A percentile compares a stretch with the other conserved stretches of the same genome.
Evolutionary conservation across 2,329 filamentous ascomycete genomes (phyloP).

Genomic region (Colletotrichum spinosum): DNA sequence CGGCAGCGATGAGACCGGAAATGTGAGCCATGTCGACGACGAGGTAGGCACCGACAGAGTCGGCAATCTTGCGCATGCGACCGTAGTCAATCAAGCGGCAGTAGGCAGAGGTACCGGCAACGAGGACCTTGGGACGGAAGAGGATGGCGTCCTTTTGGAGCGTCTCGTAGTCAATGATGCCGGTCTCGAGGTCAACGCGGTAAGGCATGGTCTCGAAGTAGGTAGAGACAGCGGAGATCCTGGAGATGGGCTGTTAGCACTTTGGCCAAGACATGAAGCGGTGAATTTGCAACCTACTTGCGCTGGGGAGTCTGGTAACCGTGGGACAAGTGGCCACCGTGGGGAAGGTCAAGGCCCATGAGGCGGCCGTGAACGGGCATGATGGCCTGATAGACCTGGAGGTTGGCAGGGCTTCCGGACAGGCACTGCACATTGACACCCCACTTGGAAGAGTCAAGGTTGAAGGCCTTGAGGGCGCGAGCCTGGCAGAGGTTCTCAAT

Average conservation of each 20-base stretch:
- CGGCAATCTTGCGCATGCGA: conserved; percentile 95
- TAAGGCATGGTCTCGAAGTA: conserved; percentile 99
- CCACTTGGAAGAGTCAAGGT: conserved; percentile 89
- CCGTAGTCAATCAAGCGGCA: conserved; percentile 97
- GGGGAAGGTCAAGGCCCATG: conserved; percentile 95
- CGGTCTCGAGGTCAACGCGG: conserved; percentile 87
- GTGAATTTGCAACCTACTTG: conserved; percentile 70
- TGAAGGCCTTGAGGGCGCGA: conserved; percentile 92
- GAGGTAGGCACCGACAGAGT: conserved; percentile 93
- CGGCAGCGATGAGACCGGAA: conserved; percentile 92
- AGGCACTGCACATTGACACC: conserved; percentile 98
- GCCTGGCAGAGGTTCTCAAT: conserved; percentile 96
- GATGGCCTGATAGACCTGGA: conserved; percentile 98
- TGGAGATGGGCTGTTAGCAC: conserved; percentile 43
- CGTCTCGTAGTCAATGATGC: conserved; percentile 96
- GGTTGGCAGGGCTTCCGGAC: conserved; percentile 92
- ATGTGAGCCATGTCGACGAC: conserved; percentile 99
- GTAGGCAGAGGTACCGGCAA: conserved; percentile 97
- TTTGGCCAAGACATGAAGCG: not conserved
- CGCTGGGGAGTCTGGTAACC: conserved; percentile 96
- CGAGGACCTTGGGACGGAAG: conserved; percentile 95
- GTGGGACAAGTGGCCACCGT: conserved; percentile 95
- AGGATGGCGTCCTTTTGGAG: conserved; percentile 90
- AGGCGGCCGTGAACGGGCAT: conserved; percentile 95
- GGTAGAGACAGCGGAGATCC: conserved; percentile 95